A percentile compares a stretch with the other conserved stretches of the same genome.
phyloP scores from a whole-genome alignment of 352 stramenopile species.

The Albugo candida region DNA sequence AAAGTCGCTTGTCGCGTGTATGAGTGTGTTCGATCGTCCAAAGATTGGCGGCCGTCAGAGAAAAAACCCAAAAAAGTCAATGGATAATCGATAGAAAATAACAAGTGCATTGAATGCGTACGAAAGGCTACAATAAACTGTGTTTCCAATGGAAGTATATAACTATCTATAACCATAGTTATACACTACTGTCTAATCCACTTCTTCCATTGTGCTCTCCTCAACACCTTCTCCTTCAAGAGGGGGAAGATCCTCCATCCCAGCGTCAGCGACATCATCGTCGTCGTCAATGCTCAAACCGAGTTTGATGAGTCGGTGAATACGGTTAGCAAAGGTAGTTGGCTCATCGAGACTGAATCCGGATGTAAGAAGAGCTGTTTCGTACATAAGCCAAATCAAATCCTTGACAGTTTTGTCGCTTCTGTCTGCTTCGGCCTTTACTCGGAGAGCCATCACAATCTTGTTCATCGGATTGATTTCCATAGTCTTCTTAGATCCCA shows the following conservation, averaged over 20 bases:
- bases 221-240: slow-evolving; percentile 88
- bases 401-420: slow-evolving; percentile 99
- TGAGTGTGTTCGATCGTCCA: slow-evolving; percentile 45
- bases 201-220: slow-evolving; percentile 96
- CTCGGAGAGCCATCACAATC: slow-evolving; percentile 95
- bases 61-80: too few species aligned
- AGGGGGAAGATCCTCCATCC: slow-evolving; percentile 93
- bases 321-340: slow-evolving; percentile 96
- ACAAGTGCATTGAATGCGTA: too few species aligned
- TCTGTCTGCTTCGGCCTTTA: slow-evolving; percentile 98
- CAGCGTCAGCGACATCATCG: slow-evolving; percentile 84
- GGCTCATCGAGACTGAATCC: slow-evolving; percentile 98
- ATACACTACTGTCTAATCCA: slow-evolving; percentile 75
- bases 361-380: slow-evolving; percentile 96
- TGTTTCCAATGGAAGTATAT: too few species aligned
- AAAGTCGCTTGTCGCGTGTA: slow-evolving; percentile 47
- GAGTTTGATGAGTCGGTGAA: slow-evolving; percentile 98
- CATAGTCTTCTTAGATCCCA: slow-evolving; percentile 99
- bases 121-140: too few species aligned
- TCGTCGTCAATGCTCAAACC: slow-evolving; percentile 97
- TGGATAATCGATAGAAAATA: too few species aligned
- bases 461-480: slow-evolving; percentile 99
- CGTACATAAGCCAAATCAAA: slow-evolving; percentile 98
- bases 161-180: too few species aligned
- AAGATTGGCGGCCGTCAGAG: too few species aligned